Conservation (phyloP, 352 stramenopile species). For the Saprolegnia parasitica region DNA sequence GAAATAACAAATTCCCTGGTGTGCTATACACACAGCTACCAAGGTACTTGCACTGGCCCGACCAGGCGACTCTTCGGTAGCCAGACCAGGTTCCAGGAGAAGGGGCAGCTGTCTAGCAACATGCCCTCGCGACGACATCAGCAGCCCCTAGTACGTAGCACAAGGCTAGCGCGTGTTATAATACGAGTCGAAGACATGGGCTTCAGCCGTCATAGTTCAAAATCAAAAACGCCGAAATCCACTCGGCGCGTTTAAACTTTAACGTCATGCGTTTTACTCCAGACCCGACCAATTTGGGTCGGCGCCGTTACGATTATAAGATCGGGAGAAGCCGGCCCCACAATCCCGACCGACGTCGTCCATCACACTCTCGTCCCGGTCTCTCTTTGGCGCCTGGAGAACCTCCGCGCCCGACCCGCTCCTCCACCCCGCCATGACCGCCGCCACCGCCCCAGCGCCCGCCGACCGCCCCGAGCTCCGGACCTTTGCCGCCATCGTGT, state of each 20-base stretch:
- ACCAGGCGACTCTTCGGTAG: no score
- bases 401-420: not conserved
- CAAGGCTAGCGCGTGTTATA: no score
- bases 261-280: not conserved
- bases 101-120: no score
- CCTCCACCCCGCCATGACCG: not conserved
- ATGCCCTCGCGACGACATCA: no score
- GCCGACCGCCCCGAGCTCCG: constrained; percentile 38
- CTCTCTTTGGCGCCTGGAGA: not conserved
- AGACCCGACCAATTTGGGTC: not conserved
- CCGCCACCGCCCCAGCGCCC: not conserved
- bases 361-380: not conserved
- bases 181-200: no score
- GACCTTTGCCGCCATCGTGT: constrained; percentile 75
- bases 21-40: no score
- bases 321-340: constrained; percentile 1
- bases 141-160: no score
- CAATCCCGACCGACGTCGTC: not conserved
- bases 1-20: no score
- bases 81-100: no score
- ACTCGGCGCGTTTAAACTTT: not conserved
- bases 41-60: no score
- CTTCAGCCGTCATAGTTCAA: no score
- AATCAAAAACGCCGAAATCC: no score
- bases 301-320: not conserved